A percentile compares a stretch with the other conserved stretches of the same genome.
Evolutionary conservation across 768 basidiomycete genomes (phyloP).

Genomic region (Tricholoma sp.): DNA sequence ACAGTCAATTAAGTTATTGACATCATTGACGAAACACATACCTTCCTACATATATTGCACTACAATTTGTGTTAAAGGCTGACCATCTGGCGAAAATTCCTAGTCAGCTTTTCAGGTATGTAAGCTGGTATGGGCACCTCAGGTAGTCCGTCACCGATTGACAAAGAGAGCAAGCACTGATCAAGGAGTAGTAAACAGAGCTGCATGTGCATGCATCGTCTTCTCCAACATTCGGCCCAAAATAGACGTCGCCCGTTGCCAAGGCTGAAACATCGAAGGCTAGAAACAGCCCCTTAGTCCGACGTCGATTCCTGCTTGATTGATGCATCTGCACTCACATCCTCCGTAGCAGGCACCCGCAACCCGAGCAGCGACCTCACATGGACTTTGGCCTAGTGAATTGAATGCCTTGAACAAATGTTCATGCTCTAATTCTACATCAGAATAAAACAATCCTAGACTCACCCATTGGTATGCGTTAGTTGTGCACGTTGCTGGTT

Average conservation of each 20-base stretch:
- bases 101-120: neutral
- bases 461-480: neutral
- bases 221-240: slow-evolving; percentile 1
- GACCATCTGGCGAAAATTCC: neutral
- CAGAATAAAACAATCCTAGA: neutral
- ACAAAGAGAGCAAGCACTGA: slow-evolving; percentile 41
- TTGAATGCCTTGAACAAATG: neutral
- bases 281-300: neutral
- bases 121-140: neutral
- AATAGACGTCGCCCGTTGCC: neutral
- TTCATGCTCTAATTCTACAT: no score
- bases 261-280: neutral
- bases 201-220: slow-evolving; percentile 46
- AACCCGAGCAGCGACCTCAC: neutral
- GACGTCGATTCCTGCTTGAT: neutral
- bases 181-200: slow-evolving; percentile 47
- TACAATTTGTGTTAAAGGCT: neutral
- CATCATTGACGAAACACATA: neutral
- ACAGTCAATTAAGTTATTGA: neutral
- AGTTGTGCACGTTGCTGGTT: neutral
- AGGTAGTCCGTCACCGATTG: slow-evolving; percentile 1
- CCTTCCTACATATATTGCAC: neutral
- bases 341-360: neutral
- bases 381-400: neutral
- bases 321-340: neutral